phyloP scores from a whole-genome alignment of 2,329 filamentous ascomycete species.

The Daldinia sp. region DNA sequence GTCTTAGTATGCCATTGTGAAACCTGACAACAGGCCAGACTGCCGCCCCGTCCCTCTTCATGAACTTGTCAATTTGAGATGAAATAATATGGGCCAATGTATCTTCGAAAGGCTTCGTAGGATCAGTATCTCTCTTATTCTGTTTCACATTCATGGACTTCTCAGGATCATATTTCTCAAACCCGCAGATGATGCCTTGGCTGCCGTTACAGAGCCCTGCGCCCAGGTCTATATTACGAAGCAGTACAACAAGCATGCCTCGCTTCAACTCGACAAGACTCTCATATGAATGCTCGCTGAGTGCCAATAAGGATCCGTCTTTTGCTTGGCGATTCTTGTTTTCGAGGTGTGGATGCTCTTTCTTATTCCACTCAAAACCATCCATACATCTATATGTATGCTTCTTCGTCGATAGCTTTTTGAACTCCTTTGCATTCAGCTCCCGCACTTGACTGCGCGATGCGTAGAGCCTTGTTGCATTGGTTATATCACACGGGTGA shows the following conservation, averaged over 20 bases:
- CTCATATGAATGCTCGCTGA: background rate
- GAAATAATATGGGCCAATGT: background rate
- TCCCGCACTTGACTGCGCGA: background rate
- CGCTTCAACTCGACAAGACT: background rate
- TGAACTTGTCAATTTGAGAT: background rate
- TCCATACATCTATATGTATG: constrained; percentile 1
- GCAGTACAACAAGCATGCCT: background rate
- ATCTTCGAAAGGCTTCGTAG: background rate
- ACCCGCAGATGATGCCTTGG: constrained; percentile 4
- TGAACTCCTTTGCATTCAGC: background rate
- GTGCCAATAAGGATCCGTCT: background rate
- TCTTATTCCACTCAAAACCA: background rate
- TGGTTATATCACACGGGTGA: background rate
- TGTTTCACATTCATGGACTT: background rate
- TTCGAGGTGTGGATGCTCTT: background rate
- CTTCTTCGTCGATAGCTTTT: background rate
- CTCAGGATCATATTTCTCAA: background rate
- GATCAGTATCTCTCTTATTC: background rate
- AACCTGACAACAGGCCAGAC: background rate
- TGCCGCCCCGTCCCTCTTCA: background rate
- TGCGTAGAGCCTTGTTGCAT: background rate
- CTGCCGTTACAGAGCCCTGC: background rate
- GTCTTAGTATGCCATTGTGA: background rate
- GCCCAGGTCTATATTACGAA: background rate
- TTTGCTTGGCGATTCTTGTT: background rate